Evolutionary conservation across 176 grass and related monocot genomes (phyloP).

Genomic region (Carex myosuroides): DNA sequence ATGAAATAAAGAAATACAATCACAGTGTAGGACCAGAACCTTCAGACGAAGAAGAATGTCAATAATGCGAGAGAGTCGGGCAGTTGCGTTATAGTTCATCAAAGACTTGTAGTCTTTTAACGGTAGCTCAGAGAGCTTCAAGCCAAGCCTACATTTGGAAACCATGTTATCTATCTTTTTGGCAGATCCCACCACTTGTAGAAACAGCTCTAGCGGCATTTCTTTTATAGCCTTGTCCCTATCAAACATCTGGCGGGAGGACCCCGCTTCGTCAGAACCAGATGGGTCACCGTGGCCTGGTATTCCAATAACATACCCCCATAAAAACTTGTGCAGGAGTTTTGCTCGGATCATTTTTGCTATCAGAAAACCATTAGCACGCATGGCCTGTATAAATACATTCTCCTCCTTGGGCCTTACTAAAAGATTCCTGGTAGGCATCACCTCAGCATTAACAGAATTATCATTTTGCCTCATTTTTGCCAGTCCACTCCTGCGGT

Average conservation of each 20-base stretch:
- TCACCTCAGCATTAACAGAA: slow-evolving; percentile 13
- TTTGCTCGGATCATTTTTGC: slow-evolving; percentile 92
- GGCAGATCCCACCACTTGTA: slow-evolving; percentile 89
- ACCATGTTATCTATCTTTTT: slow-evolving; percentile 84
- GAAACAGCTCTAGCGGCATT: slow-evolving; percentile 89
- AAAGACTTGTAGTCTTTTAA: slow-evolving; percentile 58
- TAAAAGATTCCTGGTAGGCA: slow-evolving; percentile 36
- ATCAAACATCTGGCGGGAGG: slow-evolving; percentile 57
- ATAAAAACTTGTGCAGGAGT: slow-evolving; percentile 86
- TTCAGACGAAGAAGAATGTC: slow-evolving; percentile 82
- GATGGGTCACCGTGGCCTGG: slow-evolving; percentile 31
- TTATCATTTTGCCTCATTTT: slow-evolving; percentile 54
- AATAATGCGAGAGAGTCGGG: slow-evolving; percentile 62
- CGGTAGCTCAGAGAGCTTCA: slow-evolving; percentile 72
- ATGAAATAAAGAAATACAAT: background rate
- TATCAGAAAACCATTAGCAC: slow-evolving; percentile 78
- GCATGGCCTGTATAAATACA: slow-evolving; percentile 62
- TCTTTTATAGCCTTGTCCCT: slow-evolving; percentile 62
- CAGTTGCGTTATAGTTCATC: slow-evolving; percentile 59
- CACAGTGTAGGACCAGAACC: slow-evolving; percentile 33
- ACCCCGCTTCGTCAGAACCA: slow-evolving; percentile 30
- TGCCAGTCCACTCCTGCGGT: slow-evolving; percentile 42
- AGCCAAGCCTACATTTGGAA: slow-evolving; percentile 55
- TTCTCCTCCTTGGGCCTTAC: slow-evolving; percentile 46
- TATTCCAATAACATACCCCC: slow-evolving; percentile 53